Evolutionary conservation across 1,284 basidiomycete species (phyloP).

Genomic region (Moesziomyces antarcticus): DNA sequence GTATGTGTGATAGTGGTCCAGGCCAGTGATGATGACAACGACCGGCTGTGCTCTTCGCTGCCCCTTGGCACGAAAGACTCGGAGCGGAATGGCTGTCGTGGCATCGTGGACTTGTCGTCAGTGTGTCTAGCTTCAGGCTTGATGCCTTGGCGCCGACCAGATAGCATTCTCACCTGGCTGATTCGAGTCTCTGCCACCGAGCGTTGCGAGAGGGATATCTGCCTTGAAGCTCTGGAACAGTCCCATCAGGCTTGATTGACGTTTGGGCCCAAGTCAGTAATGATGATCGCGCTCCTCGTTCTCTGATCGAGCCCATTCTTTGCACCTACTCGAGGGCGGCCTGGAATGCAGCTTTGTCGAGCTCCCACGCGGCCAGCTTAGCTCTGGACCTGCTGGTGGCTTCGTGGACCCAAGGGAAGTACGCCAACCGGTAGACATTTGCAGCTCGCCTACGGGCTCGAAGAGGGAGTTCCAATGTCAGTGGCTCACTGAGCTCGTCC

Average conservation of each 20-base stretch:
- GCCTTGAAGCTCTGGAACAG: conserved; percentile 7
- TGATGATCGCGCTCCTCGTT: not conserved
- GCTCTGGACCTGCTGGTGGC: conserved; percentile 19
- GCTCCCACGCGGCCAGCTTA: conserved; percentile 33
- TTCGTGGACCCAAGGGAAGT: conserved; percentile 43
- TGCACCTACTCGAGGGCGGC: conserved; percentile 18
- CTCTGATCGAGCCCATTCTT: too few relatives aligned
- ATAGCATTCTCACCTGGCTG: conserved; percentile 2
- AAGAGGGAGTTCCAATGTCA: not conserved
- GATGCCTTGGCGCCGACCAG: too few relatives aligned
- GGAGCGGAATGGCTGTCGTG: conserved; percentile 20
- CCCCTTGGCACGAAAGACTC: conserved; percentile 18
- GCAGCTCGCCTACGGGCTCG: conserved; percentile 22
- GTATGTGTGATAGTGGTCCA: conserved; percentile 45
- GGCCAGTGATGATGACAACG: conserved; percentile 42
- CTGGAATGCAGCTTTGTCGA: conserved; percentile 26
- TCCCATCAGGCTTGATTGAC: conserved; percentile 6
- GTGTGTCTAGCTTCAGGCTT: too few relatives aligned
- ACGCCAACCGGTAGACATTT: conserved; percentile 34
- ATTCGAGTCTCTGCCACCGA: not conserved
- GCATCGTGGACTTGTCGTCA: not conserved
- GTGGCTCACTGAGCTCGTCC: not conserved
- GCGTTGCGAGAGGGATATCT: not conserved
- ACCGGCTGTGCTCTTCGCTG: conserved; percentile 15
- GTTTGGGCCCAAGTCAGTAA: not conserved